Evolutionary conservation across 805 yeast genomes (phyloP), one percentile per base, ranked within the genome.

Genomic region (Candida odintsovae): DNA sequence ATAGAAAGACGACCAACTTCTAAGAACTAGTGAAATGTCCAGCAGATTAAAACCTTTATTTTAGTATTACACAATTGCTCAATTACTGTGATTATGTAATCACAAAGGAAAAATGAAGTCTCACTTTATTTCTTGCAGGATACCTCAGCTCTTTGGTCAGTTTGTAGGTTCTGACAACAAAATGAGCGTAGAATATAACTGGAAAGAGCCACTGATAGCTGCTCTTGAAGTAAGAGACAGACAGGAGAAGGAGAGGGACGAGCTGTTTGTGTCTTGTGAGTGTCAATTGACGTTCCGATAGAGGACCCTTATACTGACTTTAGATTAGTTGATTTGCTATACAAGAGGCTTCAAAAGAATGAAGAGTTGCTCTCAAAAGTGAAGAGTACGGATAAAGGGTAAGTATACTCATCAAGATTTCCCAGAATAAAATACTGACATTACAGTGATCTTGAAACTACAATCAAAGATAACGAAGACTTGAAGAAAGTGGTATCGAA

Each of bases 221-320:
- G 20, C 43, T 9, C 21, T 59, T 7, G 47, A 46, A 2, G 40
- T 47, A 6, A 43, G 63, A 35, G 61, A 59, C 20, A n/a, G 8
- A 11, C 21, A 35, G 6, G 58, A 50, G 31, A 37, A 40, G n/a
- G 41, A 41, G 3, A 41, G 46, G n/a, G 21, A 6, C 7, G 39
- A 40, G 10, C 28, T 49, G 6, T 43, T 43, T 40, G 31, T 20
- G 20, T 42, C 50, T 13, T 47, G 55, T 51, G 39, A 44, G 54
- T n/a, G 15, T n/a, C 15, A 4, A 3, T 6, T 6, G 10, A 5
- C 4, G n/a, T 2, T 13, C 12, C 5, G 7, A 23, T 26, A 35
- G 3, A 41, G 33, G 5, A 13, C 20, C 13, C n/a, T 11, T 21
- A 15, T 25, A 36, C 41, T 33, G n/a, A 31, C 20, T 16, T n/a